Percentiles rank a stretch among this genome's conserved stretches.
These are phyloP conservation scores for Trichoderma sp. DNA, from an alignment of 2,329 filamentous ascomycete species.

Conservation along the genomic window DNA sequence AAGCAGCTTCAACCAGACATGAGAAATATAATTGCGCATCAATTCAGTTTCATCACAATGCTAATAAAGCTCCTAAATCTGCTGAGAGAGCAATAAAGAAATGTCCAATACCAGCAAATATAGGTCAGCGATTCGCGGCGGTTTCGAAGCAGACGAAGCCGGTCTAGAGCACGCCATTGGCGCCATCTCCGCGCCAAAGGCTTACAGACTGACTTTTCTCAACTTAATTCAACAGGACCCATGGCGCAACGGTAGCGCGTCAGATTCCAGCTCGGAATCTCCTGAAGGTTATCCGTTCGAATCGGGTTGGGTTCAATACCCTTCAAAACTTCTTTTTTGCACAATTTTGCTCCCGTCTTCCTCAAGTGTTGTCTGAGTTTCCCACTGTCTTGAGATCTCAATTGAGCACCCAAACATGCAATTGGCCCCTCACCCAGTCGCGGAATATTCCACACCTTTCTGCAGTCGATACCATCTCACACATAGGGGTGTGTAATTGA, in stretches of 20 bases:
- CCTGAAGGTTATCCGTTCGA: slow-evolving; percentile 18
- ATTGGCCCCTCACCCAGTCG: no score
- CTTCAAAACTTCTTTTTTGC: slow-evolving; percentile 2
- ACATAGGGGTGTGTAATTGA: no score
- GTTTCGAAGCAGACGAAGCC: neutral
- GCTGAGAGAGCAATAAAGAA: neutral
- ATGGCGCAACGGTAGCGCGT: slow-evolving; percentile 17
- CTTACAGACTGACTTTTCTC: neutral
- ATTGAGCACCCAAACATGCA: no score
- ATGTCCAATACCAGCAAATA: neutral
- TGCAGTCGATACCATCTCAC: no score
- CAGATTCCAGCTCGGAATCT: slow-evolving; percentile 17
- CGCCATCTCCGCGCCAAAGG: neutral
- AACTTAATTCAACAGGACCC: neutral
- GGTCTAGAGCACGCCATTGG: neutral
- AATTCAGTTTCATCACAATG: rapidly evolving
- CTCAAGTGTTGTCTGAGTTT: neutral
- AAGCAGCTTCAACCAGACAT: no score
- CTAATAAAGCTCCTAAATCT: no score
- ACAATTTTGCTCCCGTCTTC: neutral
- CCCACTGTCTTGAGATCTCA: neutral
- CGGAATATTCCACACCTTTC: no score
- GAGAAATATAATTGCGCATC: no score
- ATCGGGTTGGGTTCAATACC: slow-evolving; percentile 17
- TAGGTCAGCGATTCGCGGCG: neutral